Percentiles rank a stretch among this genome's conserved stretches.
phyloP scores from a whole-genome alignment of 2,329 filamentous ascomycete genomes.

The Fusarium domesticum region DNA sequence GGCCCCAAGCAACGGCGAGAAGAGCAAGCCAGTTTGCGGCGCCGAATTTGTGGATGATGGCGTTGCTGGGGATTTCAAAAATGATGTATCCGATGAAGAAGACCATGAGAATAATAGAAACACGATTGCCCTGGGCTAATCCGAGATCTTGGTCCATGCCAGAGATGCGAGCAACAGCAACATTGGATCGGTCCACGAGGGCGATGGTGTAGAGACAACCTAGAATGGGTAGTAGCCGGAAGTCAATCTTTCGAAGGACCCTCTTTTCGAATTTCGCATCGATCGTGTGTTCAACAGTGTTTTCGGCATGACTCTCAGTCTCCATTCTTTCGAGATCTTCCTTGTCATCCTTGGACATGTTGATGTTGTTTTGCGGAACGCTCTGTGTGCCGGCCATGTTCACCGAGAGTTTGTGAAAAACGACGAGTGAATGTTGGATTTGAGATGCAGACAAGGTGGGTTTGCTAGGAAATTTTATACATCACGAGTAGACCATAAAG shows the following conservation, averaged over 20 bases:
- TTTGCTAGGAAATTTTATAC: no score
- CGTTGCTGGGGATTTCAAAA: constrained; percentile 16
- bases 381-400: constrained; percentile 1
- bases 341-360: constrained; percentile 9
- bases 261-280: constrained; percentile 15
- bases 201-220: constrained; percentile 19
- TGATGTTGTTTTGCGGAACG: background rate
- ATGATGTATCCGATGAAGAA: constrained; percentile 20
- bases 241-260: constrained; percentile 11
- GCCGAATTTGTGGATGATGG: constrained; percentile 15
- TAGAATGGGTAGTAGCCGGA: constrained; percentile 11
- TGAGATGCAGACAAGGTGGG: no score
- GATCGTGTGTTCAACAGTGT: background rate
- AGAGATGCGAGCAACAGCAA: constrained; percentile 16
- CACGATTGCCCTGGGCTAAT: constrained; percentile 5
- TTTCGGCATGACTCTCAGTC: background rate
- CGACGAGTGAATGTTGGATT: no score
- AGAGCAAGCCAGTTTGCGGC: constrained; percentile 19
- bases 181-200: constrained; percentile 15
- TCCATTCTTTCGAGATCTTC: constrained; percentile 5
- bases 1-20: constrained; percentile 8
- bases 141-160: constrained; percentile 17
- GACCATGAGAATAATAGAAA: constrained; percentile 12
- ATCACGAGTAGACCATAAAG: no score
- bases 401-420: no score